phyloP scores from a whole-genome alignment of 2,329 filamentous ascomycete species.

The Hortaea werneckii region DNA sequence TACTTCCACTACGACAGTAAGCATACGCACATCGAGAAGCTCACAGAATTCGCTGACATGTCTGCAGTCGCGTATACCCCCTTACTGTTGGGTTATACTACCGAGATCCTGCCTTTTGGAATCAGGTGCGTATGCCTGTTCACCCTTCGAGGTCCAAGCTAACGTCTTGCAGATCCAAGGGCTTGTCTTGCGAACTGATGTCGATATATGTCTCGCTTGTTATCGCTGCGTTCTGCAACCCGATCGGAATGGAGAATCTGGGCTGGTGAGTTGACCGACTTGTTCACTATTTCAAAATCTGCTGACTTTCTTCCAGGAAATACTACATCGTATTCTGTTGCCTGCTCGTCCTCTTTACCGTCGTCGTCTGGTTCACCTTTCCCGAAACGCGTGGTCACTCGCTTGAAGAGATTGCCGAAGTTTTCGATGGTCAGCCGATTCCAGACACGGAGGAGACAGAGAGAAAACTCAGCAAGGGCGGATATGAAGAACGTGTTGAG shows the following conservation, averaged over 20 bases:
- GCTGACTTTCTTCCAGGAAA: background rate
- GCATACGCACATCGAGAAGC: too few relatives aligned
- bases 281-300: too few relatives aligned
- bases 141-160: background rate
- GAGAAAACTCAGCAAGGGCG: conserved; percentile 8
- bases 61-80: conserved; percentile 11
- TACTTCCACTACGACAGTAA: conserved; percentile 11
- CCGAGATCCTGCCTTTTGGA: conserved; percentile 15
- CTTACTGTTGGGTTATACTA: conserved; percentile 14
- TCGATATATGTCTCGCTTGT: conserved; percentile 18
- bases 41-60: too few relatives aligned
- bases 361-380: conserved; percentile 22
- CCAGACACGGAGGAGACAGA: conserved; percentile 4
- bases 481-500: conserved; percentile 11
- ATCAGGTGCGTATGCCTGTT: conserved; percentile 3
- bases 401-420: conserved; percentile 36
- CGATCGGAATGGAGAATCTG: conserved; percentile 23
- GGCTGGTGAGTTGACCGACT: conserved; percentile 12
- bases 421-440: conserved; percentile 27
- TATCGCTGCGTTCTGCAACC: conserved; percentile 28
- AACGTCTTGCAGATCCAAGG: conserved; percentile 11
- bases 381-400: conserved; percentile 20
- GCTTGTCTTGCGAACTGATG: conserved; percentile 15
- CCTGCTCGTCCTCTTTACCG: conserved; percentile 18
- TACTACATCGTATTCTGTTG: conserved; percentile 29